Base-by-base conservation (phyloP, 768 basidiomycete species). In the Pleurotus djamor region DNA sequence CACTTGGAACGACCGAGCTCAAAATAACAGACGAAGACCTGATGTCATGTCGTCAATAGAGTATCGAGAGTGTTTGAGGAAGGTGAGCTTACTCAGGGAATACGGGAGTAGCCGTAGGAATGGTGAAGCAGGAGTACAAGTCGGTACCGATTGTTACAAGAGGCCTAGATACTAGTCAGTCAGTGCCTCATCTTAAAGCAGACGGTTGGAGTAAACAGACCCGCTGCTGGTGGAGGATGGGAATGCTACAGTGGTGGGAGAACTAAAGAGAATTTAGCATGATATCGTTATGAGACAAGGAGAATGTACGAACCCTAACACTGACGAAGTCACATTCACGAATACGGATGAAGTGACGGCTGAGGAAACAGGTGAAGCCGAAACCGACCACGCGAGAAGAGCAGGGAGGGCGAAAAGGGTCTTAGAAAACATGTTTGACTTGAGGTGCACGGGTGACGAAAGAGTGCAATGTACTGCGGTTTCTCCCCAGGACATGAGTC, bases 51-150 rank as follows among this genome's bases (percentile, higher is more conserved):
- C 21, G 21, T 28, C 21, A 28, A 43, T 16, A n/a, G 45, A 47
- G n/a, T 12, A 16, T 7, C 13, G 13, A 16, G 45, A 47, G 7
- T 47, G 7, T 7, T n/a, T 47, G 45, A 17, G 17, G 14, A 47
- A 47, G 45, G 45, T 7, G 7, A 47, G 5, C 45, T 12, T n/a
- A 17, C 45, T 47, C 45, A 7, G 14, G 45, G 45, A 47, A 47
- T 16, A 17, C n/a, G 13, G 51, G 51, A 14, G 37, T 36, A 16
- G 51, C 51, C 13, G 35, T 36, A 35, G 51, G 51, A 8, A 52
- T 52, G 5, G 51, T 38, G 36, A 52, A 52, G 51, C 51, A 52
- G 10, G 51, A 52, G 28, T 52, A 52, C n/a, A 52, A 35, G 8
- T 36, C 51, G 21, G 34, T 52, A 2, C 51, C 51, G 8, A 52